phyloP scores from a whole-genome alignment of 2,329 filamentous ascomycete genomes.

The Bertia moriformis region DNA sequence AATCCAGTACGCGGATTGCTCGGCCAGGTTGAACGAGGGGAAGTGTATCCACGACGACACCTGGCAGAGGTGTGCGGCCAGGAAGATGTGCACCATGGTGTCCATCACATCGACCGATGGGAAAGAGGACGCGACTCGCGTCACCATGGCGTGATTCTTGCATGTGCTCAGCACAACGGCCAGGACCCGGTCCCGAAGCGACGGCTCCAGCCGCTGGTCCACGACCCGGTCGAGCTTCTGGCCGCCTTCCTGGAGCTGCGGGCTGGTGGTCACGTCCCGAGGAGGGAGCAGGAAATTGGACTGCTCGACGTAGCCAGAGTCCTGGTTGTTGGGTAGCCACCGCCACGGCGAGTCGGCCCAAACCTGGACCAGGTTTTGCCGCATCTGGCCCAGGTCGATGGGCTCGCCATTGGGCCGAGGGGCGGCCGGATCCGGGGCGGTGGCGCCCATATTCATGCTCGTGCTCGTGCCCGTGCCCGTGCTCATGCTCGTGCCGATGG shows the following conservation, averaged over 20 bases:
- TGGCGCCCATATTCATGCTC: too few species aligned
- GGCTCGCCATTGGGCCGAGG: conserved; percentile 19
- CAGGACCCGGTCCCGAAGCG: conserved; percentile 45
- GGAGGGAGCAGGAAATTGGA: conserved; percentile 26
- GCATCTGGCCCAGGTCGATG: conserved; percentile 26
- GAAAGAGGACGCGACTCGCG: conserved; percentile 42
- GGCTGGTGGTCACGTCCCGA: conserved; percentile 19
- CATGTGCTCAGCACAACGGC: conserved; percentile 48
- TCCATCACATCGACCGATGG: conserved; percentile 46
- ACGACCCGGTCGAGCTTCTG: conserved; percentile 22
- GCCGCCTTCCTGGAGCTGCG: conserved; percentile 21
- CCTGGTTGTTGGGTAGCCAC: conserved; percentile 28
- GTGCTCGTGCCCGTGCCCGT: too few species aligned
- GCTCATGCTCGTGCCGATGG: too few species aligned
- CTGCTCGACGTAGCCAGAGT: conserved; percentile 27
- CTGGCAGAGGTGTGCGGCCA: too few species aligned
- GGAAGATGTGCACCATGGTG: conserved; percentile 43
- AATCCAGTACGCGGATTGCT: background rate
- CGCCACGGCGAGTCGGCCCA: conserved; percentile 35
- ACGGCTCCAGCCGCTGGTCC: conserved; percentile 25
- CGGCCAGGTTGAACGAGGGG: background rate
- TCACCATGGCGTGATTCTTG: conserved; percentile 30
- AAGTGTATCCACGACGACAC: background rate
- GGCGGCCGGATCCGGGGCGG: too few species aligned
- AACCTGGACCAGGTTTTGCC: conserved; percentile 28